Conservation (phyloP, 1,139 yeast genomes). For the Candida frijolesensis region DNA sequence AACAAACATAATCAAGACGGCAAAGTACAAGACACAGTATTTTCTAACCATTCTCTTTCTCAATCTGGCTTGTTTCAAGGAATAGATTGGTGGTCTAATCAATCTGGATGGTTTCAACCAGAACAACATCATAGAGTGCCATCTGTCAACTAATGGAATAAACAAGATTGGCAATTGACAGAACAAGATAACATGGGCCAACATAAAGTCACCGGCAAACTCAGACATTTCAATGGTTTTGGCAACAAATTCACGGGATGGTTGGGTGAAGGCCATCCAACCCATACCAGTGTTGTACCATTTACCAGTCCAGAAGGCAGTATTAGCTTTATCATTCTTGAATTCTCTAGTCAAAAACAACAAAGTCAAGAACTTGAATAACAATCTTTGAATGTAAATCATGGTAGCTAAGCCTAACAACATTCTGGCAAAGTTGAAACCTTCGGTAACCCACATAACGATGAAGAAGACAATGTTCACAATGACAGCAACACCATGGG, state of each 20-base stretch:
- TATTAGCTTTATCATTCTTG: conserved; percentile 94
- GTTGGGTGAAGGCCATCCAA: conserved; percentile 95
- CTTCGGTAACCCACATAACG: conserved; percentile 96
- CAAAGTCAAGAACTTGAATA: conserved; percentile 84
- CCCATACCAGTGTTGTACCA: conserved; percentile 98
- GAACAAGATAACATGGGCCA: conserved; percentile 88
- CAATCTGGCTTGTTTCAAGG: conserved; percentile 94
- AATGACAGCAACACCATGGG: conserved; percentile 92
- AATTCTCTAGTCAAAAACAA: conserved; percentile 90
- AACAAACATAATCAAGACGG: conserved; percentile 68
- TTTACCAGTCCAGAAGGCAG: conserved; percentile 99
- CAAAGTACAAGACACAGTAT: conserved; percentile 82
- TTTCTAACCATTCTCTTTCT: conserved; percentile 98
- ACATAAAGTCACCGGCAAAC: conserved; percentile 93
- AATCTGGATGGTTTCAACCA: conserved; percentile 98
- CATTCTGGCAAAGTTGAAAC: conserved; percentile 86
- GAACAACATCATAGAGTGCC: conserved; percentile 98
- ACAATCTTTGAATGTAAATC: conserved; percentile 83
- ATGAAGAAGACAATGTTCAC: conserved; percentile 84
- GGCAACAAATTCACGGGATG: conserved; percentile 93
- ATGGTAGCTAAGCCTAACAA: conserved; percentile 83
- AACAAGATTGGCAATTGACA: conserved; percentile 84
- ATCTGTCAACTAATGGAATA: conserved; percentile 89
- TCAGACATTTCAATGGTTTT: conserved; percentile 93
- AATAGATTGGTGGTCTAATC: conserved; percentile 98